Base-by-base conservation (phyloP, 805 yeast species). In the Nakazawaea siamensis region DNA sequence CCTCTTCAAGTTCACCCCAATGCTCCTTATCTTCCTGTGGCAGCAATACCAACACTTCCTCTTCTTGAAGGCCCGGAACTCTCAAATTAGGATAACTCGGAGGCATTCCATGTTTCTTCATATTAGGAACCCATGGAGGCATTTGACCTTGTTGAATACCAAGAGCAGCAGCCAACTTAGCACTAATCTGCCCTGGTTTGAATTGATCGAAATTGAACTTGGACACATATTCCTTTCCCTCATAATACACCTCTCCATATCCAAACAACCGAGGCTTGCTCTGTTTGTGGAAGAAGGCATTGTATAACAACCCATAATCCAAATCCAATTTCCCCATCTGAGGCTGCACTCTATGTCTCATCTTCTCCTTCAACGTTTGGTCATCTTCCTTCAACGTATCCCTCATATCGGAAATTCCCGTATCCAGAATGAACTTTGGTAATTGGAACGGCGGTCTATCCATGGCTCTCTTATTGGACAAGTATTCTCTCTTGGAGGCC, bases 391-490 rank as follows among this genome's bases (percentile, higher is more conserved):
- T 57, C 4, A 61, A 53, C 2, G 76, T 73, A 37, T 75, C 73
- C 52, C 97, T 70, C 94, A 90, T 82, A 37, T 83, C 87, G 43
- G 76, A 70, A 18, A 90, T 87, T 2, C 95, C 95, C 0, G 97
- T 88, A 34, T 76, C 84, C 26, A 62, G 66, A 26, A 92, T 85
- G 45, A 73, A 82, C 27, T 73, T 66, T 0, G 97, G 97, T 15
- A 90, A 62, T 48, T 74, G 73, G 50, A 83, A 90, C 1, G 86
- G 85, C 8, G 68, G 67, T 45, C 76, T 76, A 36, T 77, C 87
- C 16, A 75, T 43, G 1, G 88, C 80, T 34, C 81, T 66, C 42
- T 76, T 70, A 1, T 77, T 66, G 1, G 86, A 61, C 3, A 87
- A 57, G 46, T 78, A 87, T 25, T 83, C 95, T 34, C 81, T 62